A percentile compares a stretch with the other conserved stretches of the same genome.
Conservation (phyloP, 208 protist genomes). For the Angomonas deanei region DNA sequence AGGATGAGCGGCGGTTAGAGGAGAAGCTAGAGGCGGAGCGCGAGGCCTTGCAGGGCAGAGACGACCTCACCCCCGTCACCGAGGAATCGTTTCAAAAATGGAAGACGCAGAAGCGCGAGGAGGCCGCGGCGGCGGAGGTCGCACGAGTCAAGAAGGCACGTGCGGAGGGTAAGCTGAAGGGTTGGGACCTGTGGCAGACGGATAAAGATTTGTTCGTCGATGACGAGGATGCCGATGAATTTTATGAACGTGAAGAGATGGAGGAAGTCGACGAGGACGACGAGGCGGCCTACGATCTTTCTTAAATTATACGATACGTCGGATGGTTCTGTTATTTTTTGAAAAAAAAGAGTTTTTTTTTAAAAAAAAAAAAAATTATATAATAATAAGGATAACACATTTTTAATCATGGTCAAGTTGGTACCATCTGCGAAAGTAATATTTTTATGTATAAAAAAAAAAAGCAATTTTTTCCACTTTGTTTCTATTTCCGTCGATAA, state of each 20-base stretch:
- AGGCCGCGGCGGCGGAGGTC: conserved; percentile 57
- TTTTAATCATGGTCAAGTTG: too few relatives aligned
- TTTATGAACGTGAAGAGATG: conserved; percentile 60
- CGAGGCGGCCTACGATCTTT: conserved; percentile 62
- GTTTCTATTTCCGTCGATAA: too few relatives aligned
- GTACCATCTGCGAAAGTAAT: too few relatives aligned
- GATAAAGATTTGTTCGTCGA: conserved; percentile 81
- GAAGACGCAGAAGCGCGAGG: conserved; percentile 57
- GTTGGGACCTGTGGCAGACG: conserved; percentile 83
- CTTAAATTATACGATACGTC: conserved; percentile 22
- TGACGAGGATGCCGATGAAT: conserved; percentile 77
- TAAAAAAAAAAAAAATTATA: too few relatives aligned
- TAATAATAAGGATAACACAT: not conserved
- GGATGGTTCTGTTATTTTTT: too few relatives aligned
- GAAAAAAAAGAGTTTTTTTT: too few relatives aligned
- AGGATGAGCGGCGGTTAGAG: conserved; percentile 78
- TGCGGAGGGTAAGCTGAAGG: conserved; percentile 64
- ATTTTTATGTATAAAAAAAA: too few relatives aligned
- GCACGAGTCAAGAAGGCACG: conserved; percentile 62
- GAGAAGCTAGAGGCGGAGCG: conserved; percentile 83
- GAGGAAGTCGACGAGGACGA: conserved; percentile 30
- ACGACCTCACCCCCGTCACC: conserved; percentile 77
- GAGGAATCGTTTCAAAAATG: conserved; percentile 76
- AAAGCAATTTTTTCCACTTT: too few relatives aligned
- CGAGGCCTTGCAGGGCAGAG: conserved; percentile 64